Percentiles rank a stretch among this genome's conserved stretches.
Conservation (phyloP, 1,139 yeast genomes). For the Yamadazyma siamensis region DNA sequence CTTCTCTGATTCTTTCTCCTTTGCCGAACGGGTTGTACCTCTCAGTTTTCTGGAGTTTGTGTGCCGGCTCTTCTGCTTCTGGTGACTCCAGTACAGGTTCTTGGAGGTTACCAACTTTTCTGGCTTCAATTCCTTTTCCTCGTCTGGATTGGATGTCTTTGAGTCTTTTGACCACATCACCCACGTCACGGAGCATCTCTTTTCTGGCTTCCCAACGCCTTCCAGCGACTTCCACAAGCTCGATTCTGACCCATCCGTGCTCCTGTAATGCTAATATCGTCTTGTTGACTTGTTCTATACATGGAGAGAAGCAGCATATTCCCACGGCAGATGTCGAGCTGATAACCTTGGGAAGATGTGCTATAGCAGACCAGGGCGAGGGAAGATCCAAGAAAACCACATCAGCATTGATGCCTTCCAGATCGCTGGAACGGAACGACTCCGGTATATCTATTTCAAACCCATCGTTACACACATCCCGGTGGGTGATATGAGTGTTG, state of each 20-base stretch:
- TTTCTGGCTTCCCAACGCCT: conserved; percentile 89
- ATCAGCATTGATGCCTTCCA: conserved; percentile 49
- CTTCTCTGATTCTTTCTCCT: conserved; percentile 77
- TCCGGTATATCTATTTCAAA: conserved; percentile 52
- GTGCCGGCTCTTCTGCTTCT: conserved; percentile 16
- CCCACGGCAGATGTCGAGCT: conserved; percentile 53
- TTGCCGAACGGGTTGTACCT: conserved; percentile 89
- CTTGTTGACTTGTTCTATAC: conserved; percentile 93
- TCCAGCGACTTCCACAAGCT: conserved; percentile 89
- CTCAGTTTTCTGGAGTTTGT: conserved; percentile 31
- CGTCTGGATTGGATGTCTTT: conserved; percentile 78
- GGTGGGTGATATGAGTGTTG: conserved; percentile 65
- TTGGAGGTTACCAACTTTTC: conserved; percentile 27
- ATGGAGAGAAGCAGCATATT: conserved; percentile 94
- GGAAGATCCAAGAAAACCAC: conserved; percentile 90
- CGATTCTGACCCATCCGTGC: conserved; percentile 84
- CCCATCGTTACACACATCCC: conserved; percentile 91
- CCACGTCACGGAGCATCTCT: conserved; percentile 77
- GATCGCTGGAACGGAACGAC: conserved; percentile 18
- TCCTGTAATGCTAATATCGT: conserved; percentile 72
- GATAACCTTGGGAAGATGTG: conserved; percentile 62
- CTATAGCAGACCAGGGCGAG: conserved; percentile 95
- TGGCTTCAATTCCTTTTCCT: conserved; percentile 65
- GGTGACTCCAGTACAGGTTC: conserved; percentile 16
- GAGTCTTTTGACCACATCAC: conserved; percentile 77